Evolutionary conservation across 352 stramenopile species (phyloP).

Genomic region (Globisporangium perplexum): DNA sequence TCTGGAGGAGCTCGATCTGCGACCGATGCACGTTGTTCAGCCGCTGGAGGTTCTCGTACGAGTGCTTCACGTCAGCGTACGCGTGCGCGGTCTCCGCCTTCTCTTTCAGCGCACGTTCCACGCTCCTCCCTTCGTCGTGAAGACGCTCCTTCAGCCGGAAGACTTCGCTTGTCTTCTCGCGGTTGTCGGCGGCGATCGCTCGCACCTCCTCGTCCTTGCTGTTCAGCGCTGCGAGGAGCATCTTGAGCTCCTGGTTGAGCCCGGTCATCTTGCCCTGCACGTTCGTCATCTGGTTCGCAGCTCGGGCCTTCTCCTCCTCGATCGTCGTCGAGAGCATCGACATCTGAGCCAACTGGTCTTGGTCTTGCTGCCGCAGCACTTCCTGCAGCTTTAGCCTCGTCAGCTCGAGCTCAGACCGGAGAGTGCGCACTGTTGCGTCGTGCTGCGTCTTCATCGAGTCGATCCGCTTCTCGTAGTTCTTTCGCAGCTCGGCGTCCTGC

Average conservation of each 20-base stretch:
- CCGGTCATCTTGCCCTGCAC: slow-evolving; percentile 48
- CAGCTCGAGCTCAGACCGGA: slow-evolving; percentile 31
- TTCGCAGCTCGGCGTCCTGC: slow-evolving; percentile 16
- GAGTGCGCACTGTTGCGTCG: slow-evolving; percentile 6
- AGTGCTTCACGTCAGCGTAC: slow-evolving; percentile 31
- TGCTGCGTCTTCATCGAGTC: slow-evolving; percentile 15
- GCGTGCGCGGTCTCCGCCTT: slow-evolving; percentile 29
- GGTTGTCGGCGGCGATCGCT: slow-evolving; percentile 21
- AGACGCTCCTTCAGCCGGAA: slow-evolving; percentile 27
- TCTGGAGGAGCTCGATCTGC: slow-evolving; percentile 66
- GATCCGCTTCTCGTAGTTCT: slow-evolving; percentile 19
- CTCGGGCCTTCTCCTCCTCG: slow-evolving; percentile 37
- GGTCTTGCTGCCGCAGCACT: slow-evolving; percentile 45
- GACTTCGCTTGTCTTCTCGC: slow-evolving; percentile 24
- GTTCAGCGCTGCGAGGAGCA: slow-evolving; percentile 51
- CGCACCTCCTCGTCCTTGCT: slow-evolving; percentile 56
- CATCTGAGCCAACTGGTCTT: slow-evolving; percentile 64
- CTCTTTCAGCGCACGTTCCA: slow-evolving; percentile 26
- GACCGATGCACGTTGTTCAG: slow-evolving; percentile 69
- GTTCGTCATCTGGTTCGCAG: slow-evolving; percentile 28
- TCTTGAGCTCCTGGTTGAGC: slow-evolving; percentile 63
- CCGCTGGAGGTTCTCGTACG: slow-evolving; percentile 49
- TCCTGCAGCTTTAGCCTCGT: slow-evolving; percentile 38
- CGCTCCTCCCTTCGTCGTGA: slow-evolving; percentile 23
- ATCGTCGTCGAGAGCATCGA: slow-evolving; percentile 36